phyloP scores from a whole-genome alignment of 768 basidiomycete species.

The Rickenella mellea region DNA sequence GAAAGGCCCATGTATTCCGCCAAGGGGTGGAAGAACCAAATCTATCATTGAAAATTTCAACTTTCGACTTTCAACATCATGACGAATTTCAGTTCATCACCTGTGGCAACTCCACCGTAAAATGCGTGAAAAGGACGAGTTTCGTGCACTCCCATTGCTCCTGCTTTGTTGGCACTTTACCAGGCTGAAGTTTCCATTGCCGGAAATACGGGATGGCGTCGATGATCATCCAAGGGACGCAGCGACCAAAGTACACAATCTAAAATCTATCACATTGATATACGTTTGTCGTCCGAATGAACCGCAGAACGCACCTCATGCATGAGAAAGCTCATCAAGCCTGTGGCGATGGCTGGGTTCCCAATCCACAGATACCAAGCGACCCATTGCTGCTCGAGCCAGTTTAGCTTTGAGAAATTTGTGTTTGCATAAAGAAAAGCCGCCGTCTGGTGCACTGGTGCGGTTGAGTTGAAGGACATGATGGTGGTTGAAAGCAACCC shows the following conservation, averaged over 20 bases:
- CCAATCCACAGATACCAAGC: conserved; percentile 80
- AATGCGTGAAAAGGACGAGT: conserved; percentile 87
- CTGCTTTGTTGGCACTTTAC: conserved; percentile 64
- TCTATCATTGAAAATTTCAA: conserved; percentile 33
- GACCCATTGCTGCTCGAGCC: conserved; percentile 76
- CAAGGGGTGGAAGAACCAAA: conserved; percentile 86
- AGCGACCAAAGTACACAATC: conserved; percentile 95
- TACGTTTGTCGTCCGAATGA: no score
- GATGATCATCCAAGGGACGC: conserved; percentile 91
- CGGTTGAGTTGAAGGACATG: conserved; percentile 38
- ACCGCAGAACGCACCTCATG: conserved; percentile 82
- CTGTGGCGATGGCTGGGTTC: conserved; percentile 88
- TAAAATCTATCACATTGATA: conserved; percentile 20
- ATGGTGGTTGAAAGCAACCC: no score
- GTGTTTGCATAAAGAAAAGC: conserved; percentile 44
- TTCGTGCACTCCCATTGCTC: conserved; percentile 97
- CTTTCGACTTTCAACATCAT: not conserved
- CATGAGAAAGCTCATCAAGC: conserved; percentile 82
- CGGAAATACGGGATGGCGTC: conserved; percentile 91
- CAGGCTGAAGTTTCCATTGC: conserved; percentile 87
- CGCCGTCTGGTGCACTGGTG: conserved; percentile 17
- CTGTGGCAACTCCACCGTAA: conserved; percentile 87
- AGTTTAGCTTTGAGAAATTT: conserved; percentile 52
- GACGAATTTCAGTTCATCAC: conserved; percentile 34
- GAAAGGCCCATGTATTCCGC: conserved; percentile 83